Evolutionary conservation across 768 basidiomycete species (phyloP).

Genomic region (Tylopilus rubrobrunneus): DNA sequence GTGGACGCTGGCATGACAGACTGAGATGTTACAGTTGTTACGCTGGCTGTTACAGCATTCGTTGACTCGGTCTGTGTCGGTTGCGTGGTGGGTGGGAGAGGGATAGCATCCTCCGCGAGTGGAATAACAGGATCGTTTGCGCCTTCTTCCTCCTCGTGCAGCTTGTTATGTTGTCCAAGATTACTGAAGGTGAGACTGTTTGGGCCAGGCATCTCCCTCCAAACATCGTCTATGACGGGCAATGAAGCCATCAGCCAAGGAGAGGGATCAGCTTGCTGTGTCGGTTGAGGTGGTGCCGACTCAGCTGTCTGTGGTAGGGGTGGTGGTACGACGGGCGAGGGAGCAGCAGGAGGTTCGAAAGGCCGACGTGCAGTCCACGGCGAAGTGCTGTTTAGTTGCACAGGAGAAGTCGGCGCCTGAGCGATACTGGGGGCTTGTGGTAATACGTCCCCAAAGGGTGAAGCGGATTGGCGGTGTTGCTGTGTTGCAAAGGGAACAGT

Average conservation of each 20-base stretch:
- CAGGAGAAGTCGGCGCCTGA: slow-evolving; percentile 22
- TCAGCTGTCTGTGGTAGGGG: slow-evolving; percentile 29
- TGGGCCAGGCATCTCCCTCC: slow-evolving; percentile 41
- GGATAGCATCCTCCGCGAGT: slow-evolving; percentile 13
- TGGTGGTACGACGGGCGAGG: slow-evolving; percentile 22
- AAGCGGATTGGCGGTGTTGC: slow-evolving; percentile 19
- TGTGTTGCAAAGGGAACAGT: slow-evolving; percentile 14
- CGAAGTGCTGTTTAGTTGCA: slow-evolving; percentile 18
- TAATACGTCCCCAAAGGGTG: slow-evolving; percentile 23
- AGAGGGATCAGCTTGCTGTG: slow-evolving; percentile 39
- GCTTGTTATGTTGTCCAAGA: slow-evolving; percentile 55
- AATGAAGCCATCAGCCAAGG: slow-evolving; percentile 55
- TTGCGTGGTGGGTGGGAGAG: slow-evolving; percentile 15
- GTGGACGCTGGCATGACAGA: slow-evolving; percentile 9
- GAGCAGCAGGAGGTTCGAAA: slow-evolving; percentile 15
- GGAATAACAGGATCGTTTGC: slow-evolving; percentile 15
- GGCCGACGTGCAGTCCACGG: slow-evolving; percentile 24
- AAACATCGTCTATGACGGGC: slow-evolving; percentile 42
- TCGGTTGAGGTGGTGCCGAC: slow-evolving; percentile 34
- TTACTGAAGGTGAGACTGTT: slow-evolving; percentile 56
- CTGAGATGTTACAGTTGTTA: slow-evolving; percentile 1
- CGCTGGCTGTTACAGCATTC: slow-evolving; percentile 2
- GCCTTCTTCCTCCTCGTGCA: slow-evolving; percentile 39
- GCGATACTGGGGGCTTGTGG: slow-evolving; percentile 15
- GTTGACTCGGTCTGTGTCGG: slow-evolving; percentile 13